Percentiles rank a stretch among this genome's conserved stretches.
Evolutionary conservation across 345 rosid genomes (phyloP).

Genomic region (Lumnitzera littorea): DNA sequence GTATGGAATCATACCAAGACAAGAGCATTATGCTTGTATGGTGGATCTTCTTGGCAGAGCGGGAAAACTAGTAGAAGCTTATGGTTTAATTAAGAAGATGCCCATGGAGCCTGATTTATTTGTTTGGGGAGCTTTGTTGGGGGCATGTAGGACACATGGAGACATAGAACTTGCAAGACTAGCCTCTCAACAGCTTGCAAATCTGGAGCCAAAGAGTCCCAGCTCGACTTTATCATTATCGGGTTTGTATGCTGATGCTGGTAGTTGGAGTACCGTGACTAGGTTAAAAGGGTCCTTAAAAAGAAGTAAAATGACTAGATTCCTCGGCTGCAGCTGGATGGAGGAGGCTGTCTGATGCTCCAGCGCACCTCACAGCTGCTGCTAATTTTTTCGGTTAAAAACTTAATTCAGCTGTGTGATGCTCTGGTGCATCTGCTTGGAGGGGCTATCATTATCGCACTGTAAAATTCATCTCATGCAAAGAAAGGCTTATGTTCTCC

Average conservation of each 20-base stretch:
- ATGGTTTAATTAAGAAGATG: slow-evolving; percentile 44
- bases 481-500: no score
- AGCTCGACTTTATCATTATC: slow-evolving; percentile 49
- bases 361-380: background rate
- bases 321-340: slow-evolving; percentile 71
- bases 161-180: slow-evolving; percentile 56
- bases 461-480: no score
- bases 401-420: background rate
- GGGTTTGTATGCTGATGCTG: slow-evolving; percentile 51
- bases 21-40: slow-evolving; percentile 79
- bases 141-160: slow-evolving; percentile 77
- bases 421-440: background rate
- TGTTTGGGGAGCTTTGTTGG: slow-evolving; percentile 87
- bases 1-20: slow-evolving; percentile 51
- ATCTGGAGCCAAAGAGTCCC: slow-evolving; percentile 67
- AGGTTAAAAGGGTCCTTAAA: slow-evolving; percentile 46
- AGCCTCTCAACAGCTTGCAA: slow-evolving; percentile 51
- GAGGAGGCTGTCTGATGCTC: slow-evolving; percentile 17
- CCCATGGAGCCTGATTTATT: slow-evolving; percentile 65
- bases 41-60: slow-evolving; percentile 83
- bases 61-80: slow-evolving; percentile 63
- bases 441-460: no score
- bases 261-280: slow-evolving; percentile 47
- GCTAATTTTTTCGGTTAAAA: background rate
- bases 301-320: slow-evolving; percentile 30